Evolutionary conservation across 2,329 filamentous ascomycete species (phyloP), one percentile per base, ranked within the genome.

Genomic region (Arthrobotrys sinensis): DNA sequence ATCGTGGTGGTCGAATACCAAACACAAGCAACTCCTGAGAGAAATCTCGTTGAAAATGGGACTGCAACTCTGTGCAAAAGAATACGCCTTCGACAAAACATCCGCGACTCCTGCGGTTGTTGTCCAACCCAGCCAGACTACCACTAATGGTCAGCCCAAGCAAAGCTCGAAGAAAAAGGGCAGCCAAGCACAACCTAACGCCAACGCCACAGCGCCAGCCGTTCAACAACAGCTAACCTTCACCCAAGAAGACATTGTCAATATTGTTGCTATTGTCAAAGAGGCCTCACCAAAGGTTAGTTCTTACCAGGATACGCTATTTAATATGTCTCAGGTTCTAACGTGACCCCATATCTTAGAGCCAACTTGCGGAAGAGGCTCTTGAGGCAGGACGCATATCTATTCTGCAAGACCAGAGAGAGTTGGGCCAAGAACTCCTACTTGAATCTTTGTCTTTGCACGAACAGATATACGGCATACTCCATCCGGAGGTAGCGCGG

Each of bases 381-480:
- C 88, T 99, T 50, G 96, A 99, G 85, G 96, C 95, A 72, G 96
- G 96, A 24, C 93, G 94, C 66, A 95, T 99, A 83, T 97, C 95
- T n/a, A 91, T 99, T 79, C 90, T 96, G 82, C 95, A 98, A 84
- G 92, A 93, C 83, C 94, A 99, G 87, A 95, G 93, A 86, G 96
- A 97, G 85, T 90, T 99, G 53, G 96, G 96, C 46, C 94, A 97
- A 85, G 96, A 99, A 85, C 89, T 99, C 71, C 89, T 99, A 34
- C 87, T 98, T n/a, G 96, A 99, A 85, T 97, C 94, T 43, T 87
- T 99, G 78, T 97, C 96, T 53, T 87, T 99, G 50, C 95, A 99
- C 83, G 96, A 99, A 87, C 96, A 99, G 85, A 98, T 99, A 81
- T 99, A 99, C 83, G 96, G 96, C 78, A 96, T 98, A 72, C 88